Evolutionary conservation across 768 basidiomycete species (phyloP), one percentile per base, ranked within the genome.

Genomic region (Hirschioporus abietinus): DNA sequence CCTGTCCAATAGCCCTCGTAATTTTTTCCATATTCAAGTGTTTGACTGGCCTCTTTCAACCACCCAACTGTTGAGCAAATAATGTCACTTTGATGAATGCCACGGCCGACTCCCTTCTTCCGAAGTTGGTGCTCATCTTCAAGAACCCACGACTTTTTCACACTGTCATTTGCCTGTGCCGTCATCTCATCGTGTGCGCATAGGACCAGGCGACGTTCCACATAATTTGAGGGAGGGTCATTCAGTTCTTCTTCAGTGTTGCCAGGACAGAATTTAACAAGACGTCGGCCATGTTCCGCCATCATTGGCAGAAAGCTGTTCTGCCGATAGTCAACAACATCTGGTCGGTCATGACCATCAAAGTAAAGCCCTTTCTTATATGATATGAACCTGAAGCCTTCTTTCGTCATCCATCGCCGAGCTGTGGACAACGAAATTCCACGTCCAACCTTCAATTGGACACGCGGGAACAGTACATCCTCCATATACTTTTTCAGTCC

Each of bases 371-470:
- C 67, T 36, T 72, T 72, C 42, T 66, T 57, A 64, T 69, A 66
- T n/a, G n/a, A 35, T 0, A 26, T 64, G 25, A 58, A 67, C 3
- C 17, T 25, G 42, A 70, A 72, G 9, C 70, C 70, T 60, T 78
- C 71, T 3, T 66, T 57, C 12, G 65, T 71, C 36, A 82, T 69
- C 65, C 68, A 76, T 1, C 69, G 69, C 25, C 76, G 70, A 8
- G 77, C 77, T 1, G 79, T 81, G 15, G 57, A n/a, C n/a, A 80
- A 58, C 0, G 73, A 74, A 5, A 81, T 66, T 0, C 79, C 77
- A 20, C 58, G 52, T 25, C 42, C 68, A 25, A 70, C 30, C 60
- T 69, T 68, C 12, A 68, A n/a, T 15, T 71, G 67, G 24, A 69
- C 20, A 1, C 61, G 66, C 23, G 70, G 68, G 26, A 71, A 60